Percentiles rank a stretch among this genome's conserved stretches.
These are phyloP conservation scores for Epichloe festucae DNA, from an alignment of 2,329 filamentous ascomycete species.

Conservation along the genomic window DNA sequence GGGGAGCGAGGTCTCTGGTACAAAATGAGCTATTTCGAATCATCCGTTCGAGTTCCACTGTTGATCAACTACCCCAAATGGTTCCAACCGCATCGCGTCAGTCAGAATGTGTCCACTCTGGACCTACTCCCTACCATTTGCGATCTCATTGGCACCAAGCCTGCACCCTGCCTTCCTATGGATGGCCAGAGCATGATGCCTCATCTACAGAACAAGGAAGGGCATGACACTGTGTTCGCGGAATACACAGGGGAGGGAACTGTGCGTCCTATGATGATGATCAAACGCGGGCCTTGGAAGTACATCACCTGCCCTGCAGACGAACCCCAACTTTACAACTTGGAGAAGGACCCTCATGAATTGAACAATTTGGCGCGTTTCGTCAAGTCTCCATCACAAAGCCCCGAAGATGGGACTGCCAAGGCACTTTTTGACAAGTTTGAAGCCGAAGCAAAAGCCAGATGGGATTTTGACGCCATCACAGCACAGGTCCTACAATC, in stretches of 20 bases:
- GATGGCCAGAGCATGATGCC: constrained; percentile 73
- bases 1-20: constrained; percentile 89
- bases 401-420: constrained; percentile 31
- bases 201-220: constrained; percentile 53
- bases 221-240: constrained; percentile 77
- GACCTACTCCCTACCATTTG: constrained; percentile 84
- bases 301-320: constrained; percentile 79
- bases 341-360: constrained; percentile 63
- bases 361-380: constrained; percentile 55
- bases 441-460: constrained; percentile 55
- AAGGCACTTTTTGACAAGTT: constrained; percentile 50
- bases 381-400: constrained; percentile 25
- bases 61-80: constrained; percentile 67
- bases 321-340: constrained; percentile 72
- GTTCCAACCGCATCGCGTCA: constrained; percentile 64
- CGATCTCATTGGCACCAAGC: constrained; percentile 62
- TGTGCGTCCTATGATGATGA: constrained; percentile 84
- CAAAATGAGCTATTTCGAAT: constrained; percentile 96
- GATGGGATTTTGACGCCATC: constrained; percentile 74
- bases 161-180: constrained; percentile 62
- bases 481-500: constrained; percentile 60
- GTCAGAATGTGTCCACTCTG: constrained; percentile 78
- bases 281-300: constrained; percentile 79
- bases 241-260: constrained; percentile 95
- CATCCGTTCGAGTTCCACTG: constrained; percentile 78